Evolutionary conservation across 2,329 filamentous ascomycete genomes (phyloP), one percentile per base, ranked within the genome.

Genomic region (Alternaria dauci): DNA sequence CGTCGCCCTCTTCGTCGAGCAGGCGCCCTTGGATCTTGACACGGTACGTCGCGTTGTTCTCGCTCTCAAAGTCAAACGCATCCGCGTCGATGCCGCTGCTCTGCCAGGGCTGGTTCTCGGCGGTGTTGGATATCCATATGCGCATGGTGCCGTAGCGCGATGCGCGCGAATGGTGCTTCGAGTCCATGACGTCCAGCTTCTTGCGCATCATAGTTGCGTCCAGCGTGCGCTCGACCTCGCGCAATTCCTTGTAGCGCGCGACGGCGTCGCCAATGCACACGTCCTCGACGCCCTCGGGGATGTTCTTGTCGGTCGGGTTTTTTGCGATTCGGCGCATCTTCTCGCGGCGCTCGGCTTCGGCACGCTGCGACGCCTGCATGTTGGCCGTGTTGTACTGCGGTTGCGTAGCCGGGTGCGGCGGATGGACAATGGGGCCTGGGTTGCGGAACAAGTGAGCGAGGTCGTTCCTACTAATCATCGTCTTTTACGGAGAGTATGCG

Each of bases 151-250:
- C 91, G 78, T 90, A 91, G 68, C 91, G 88, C 87, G 92, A 95
- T 61, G 88, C 84, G 62, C 89, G 90, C 66, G 90, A 88, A 67
- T 90, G 88, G 76, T 87, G 91, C 55, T 92, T 87, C 43, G 88
- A 89, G 76, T 98, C 94, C 65, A 92, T 87, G 64, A 97, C 90
- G 76, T 99, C 95, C 63, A 99, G 82, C 63, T 94, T 87, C 83
- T 99, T 99, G 74, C 94, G 89, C 78, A 95, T 94, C 85, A 97
- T 96, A 18, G 92, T 91, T 41, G 94, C 92, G 82, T 99, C 95
- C 57, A 99, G 84, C 55, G 89, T 87, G 74, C 92, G 89, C 84
- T 99, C 95, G 59, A 96, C 84, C 68, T 96, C 93, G 74, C 93
- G 88, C 75, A 99, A 81, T 59, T 91, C 88, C 74, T 89, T 89